Evolutionary conservation across 208 protist genomes (phyloP), one percentile per base, ranked within the genome.

Genomic region (Crithidia brevicula): DNA sequence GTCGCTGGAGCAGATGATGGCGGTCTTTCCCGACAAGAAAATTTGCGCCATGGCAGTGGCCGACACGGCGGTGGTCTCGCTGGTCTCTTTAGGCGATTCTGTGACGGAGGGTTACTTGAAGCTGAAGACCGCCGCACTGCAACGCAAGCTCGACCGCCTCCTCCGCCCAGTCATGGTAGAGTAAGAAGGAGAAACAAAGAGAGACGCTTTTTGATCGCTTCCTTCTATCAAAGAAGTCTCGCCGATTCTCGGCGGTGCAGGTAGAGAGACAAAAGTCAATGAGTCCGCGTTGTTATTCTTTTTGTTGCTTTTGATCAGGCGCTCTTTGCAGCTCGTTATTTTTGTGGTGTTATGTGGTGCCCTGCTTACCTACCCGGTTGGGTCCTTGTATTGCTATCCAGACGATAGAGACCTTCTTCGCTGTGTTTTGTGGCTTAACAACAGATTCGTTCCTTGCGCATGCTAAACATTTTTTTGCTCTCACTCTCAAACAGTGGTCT

Each of bases 51-150:
- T 94, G 82, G 79, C 83, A 15, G 88, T 92, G 4, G 89, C 82
- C 0, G 87, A 81, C 18, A 73, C 30, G 9, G 83, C 77, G 10
- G 79, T 92, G 53, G 64, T 94, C 28, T 83, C 76, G 36, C 38
- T 93, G 13, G 62, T 92, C 3, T 76, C 81, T 2, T 42, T 47
- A 0, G 63, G 57, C 34, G 30, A 77, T 1, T 16, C 60, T 1
- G 58, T 96, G 23, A 81, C 89, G 53, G 84, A 92, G 50, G 91
- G 91, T 0, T 47, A 86, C 45, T 64, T 96, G 34, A 96, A 96
- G 65, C 69, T 96, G 38, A 89, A 89, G 54, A 89, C 91, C 15
- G 82, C 85, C 5, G 71, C 81, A 0, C 59, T 96, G 58, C 88
- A 94, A 64, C 72, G 79, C 13, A 74, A 52, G 40, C 73, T 96